These are phyloP conservation scores for Fusarium keratoplasticum DNA, from an alignment of 2,329 filamentous ascomycete genomes.

Conservation along the genomic window DNA sequence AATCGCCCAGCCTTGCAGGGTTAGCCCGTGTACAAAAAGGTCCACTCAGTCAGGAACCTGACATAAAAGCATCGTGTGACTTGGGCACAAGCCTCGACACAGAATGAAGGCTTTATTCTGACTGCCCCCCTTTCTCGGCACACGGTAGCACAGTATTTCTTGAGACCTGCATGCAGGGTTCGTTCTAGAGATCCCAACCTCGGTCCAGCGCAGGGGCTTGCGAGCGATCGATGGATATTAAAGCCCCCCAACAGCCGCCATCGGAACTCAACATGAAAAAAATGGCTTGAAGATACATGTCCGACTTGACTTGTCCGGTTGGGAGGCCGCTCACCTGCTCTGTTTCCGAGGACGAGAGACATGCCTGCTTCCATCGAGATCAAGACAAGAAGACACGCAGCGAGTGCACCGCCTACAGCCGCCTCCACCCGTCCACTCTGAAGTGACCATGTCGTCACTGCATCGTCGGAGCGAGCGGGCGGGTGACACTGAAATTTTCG, in stretches of 20 bases:
- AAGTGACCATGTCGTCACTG: slow-evolving; percentile 32
- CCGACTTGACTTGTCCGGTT: not conserved
- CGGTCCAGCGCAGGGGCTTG: not conserved
- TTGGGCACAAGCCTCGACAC: not conserved
- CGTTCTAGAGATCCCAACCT: not conserved
- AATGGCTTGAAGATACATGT: not conserved
- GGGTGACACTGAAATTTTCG: slow-evolving; percentile 15
- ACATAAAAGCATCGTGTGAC: not conserved
- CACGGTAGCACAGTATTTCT: not conserved
- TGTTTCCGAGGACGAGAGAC: not conserved
- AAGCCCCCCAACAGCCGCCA: not conserved
- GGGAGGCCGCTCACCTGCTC: not conserved
- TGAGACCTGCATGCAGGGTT: not conserved
- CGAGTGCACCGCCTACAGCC: slow-evolving; percentile 32
- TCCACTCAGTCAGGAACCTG: not conserved
- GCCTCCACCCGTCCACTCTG: slow-evolving; percentile 29
- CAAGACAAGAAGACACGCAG: not conserved
- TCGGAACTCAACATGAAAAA: not conserved
- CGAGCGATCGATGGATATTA: not conserved
- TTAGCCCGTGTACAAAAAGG: not conserved
- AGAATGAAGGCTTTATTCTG: not conserved
- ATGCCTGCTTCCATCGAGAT: not conserved
- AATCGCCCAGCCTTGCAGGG: not conserved
- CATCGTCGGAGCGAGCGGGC: not conserved
- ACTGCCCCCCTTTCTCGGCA: not conserved